These are phyloP conservation scores for Ammopiptanthus mongolicus DNA, from an alignment of 306 rosid species.

Conservation along the genomic window DNA sequence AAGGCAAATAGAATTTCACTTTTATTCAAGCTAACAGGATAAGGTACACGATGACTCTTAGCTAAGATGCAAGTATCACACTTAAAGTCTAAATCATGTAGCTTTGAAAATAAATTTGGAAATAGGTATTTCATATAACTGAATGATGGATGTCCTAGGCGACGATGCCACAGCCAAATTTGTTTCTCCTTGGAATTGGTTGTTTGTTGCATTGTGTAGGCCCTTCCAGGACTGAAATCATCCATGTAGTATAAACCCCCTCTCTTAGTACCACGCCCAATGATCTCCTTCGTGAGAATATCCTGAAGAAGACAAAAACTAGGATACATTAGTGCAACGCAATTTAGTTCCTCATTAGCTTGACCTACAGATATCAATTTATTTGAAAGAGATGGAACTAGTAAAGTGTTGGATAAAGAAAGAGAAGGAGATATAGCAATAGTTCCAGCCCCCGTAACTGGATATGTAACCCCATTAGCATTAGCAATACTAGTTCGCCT, in stretches of 20 bases:
- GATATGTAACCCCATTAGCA: not conserved
- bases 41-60: not conserved
- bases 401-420: not conserved
- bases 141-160: not conserved
- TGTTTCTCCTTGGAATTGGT: no score
- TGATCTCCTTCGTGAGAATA: constrained; percentile 5
- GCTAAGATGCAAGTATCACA: not conserved
- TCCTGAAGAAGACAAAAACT: no score
- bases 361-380: not conserved
- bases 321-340: not conserved
- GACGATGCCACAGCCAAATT: not conserved
- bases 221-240: not conserved
- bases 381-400: not conserved
- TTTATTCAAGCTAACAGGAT: not conserved
- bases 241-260: no score
- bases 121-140: not conserved
- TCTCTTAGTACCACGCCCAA: not conserved
- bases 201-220: not conserved
- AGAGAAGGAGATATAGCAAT: not conserved
- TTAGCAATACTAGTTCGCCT: not conserved
- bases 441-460: not conserved
- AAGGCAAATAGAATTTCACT: not conserved
- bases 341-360: not conserved
- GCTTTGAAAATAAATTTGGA: not conserved
- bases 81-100: not conserved